These are phyloP conservation scores for Mortierella sp. DNA, from an alignment of 371 early-diverging fungal species.

Conservation along the genomic window DNA sequence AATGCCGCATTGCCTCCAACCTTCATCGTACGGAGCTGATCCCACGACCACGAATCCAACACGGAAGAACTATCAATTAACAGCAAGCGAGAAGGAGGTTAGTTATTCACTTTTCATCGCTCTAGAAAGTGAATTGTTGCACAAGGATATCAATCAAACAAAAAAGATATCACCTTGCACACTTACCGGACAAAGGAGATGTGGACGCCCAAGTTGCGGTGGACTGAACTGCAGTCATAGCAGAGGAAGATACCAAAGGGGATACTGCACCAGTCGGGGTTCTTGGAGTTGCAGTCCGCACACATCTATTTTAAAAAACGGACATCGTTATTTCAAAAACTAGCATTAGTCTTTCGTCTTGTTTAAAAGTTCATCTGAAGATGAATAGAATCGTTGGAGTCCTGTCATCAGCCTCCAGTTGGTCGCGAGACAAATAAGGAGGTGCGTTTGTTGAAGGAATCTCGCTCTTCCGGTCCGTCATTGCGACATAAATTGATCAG, in stretches of 20 bases:
- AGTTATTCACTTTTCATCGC: background rate
- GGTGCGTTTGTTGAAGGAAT: background rate
- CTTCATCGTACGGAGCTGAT: constrained; percentile 96
- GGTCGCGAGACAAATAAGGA: background rate
- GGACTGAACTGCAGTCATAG: constrained; percentile 97
- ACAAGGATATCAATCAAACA: background rate
- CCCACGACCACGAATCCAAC: constrained; percentile 95
- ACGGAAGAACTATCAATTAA: constrained; percentile 77
- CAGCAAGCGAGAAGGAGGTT: background rate
- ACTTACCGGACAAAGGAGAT: constrained; percentile 95
- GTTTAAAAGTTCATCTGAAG: background rate
- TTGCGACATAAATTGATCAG: background rate
- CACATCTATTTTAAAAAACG: constrained; percentile 74
- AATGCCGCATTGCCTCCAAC: constrained; percentile 88
- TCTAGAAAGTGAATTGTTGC: background rate
- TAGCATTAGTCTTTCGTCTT: background rate
- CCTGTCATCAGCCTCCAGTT: background rate
- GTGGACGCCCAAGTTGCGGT: constrained; percentile 96
- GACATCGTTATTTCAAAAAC: background rate
- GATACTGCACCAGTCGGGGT: constrained; percentile 98
- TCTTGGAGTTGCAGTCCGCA: constrained; percentile 97
- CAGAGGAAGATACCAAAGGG: constrained; percentile 98
- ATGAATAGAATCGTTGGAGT: background rate
- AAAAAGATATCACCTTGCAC: background rate
- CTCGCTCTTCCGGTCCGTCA: background rate